These are phyloP conservation scores for Dalbergia cultrata DNA, from an alignment of 306 rosid genomes.

Conservation along the genomic window DNA sequence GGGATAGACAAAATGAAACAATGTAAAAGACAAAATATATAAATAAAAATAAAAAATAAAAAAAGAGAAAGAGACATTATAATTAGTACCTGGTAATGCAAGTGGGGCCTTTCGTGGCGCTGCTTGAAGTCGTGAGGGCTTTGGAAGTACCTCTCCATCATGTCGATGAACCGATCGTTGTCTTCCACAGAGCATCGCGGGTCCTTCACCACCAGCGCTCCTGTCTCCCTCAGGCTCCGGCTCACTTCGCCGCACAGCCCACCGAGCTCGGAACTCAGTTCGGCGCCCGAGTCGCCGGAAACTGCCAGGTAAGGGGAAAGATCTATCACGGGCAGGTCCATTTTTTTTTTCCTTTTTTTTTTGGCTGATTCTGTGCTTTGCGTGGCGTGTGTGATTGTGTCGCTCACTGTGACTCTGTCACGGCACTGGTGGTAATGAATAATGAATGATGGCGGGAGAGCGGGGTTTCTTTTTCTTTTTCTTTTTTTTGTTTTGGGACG, in stretches of 20 bases:
- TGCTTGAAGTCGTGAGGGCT: conserved; percentile 70
- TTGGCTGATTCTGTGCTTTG: not conserved
- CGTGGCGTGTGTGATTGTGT: not conserved
- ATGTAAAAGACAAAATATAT: no score
- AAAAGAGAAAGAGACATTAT: no score
- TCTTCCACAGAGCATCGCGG: conserved; percentile 85
- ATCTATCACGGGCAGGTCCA: conserved; percentile 87
- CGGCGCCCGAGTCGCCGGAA: conserved; percentile 36
- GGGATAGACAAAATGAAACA: no score
- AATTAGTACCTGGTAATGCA: conserved; percentile 83
- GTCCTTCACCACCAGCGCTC: conserved; percentile 84
- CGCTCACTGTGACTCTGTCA: not conserved
- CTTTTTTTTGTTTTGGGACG: not conserved
- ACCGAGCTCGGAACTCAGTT: conserved; percentile 31
- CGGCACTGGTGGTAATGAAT: not conserved
- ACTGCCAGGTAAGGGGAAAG: conserved; percentile 61
- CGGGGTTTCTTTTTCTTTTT: not conserved
- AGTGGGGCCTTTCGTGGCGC: conserved; percentile 78
- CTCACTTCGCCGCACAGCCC: conserved; percentile 72
- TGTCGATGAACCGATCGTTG: conserved; percentile 91
- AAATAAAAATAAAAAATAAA: no score
- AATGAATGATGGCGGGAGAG: not conserved
- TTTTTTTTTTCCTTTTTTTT: not conserved
- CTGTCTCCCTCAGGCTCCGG: conserved; percentile 79
- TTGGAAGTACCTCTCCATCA: conserved; percentile 91